These are phyloP conservation scores for Tilletia caries DNA, from an alignment of 1,284 basidiomycete genomes.

Conservation along the genomic window DNA sequence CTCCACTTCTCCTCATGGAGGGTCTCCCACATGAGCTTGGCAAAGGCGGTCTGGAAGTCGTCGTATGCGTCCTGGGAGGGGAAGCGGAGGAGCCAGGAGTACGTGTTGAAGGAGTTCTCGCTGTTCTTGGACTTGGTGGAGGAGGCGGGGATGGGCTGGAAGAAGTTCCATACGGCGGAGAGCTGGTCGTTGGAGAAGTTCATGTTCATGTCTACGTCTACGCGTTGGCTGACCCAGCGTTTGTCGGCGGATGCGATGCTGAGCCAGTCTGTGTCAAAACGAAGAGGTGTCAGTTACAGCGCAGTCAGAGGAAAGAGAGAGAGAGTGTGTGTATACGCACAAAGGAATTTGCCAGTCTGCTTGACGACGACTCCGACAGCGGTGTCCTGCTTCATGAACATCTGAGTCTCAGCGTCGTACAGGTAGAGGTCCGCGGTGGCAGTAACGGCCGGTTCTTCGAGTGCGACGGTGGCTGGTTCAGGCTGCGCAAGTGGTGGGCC, in stretches of 20 bases:
- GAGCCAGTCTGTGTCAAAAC: conserved; percentile 59
- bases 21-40: conserved; percentile 75
- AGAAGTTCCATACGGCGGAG: conserved; percentile 78
- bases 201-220: conserved; percentile 58
- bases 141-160: conserved; percentile 10
- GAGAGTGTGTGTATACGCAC: conserved; percentile 39
- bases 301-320: background rate
- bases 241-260: conserved; percentile 56
- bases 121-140: background rate
- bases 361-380: conserved; percentile 68
- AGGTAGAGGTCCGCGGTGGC: conserved; percentile 60
- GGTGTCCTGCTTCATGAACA: conserved; percentile 71
- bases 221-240: conserved; percentile 68
- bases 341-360: conserved; percentile 60
- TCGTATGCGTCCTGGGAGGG: conserved; percentile 62
- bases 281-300: background rate
- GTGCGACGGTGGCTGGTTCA: background rate
- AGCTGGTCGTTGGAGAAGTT: conserved; percentile 45
- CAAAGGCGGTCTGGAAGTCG: conserved; percentile 68
- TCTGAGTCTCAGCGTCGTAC: conserved; percentile 69
- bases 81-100: conserved; percentile 83
- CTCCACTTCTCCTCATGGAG: conserved; percentile 70
- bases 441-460: background rate
- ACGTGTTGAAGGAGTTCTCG: conserved; percentile 55
- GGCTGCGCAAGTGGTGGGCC: background rate